Base-by-base conservation (phyloP, 768 basidiomycete genomes). In the Tulasnella sp. region DNA sequence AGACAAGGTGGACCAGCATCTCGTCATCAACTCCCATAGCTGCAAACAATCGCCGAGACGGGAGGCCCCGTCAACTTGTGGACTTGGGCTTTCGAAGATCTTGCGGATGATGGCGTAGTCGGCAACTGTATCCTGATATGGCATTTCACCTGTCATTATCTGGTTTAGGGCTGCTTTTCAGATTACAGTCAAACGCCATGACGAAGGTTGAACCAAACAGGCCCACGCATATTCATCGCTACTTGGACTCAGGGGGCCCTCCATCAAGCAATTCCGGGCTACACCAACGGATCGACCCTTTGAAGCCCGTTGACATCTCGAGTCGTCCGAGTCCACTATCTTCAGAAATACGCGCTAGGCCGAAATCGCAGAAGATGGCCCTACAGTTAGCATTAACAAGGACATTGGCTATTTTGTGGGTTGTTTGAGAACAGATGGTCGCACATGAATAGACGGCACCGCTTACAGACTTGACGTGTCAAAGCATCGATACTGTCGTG, bases 211-310 rank as follows among this genome's bases (percentile, higher is more conserved):
- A 1, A 54, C 71, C 3, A 54, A n/a, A 15, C 38, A 52, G 7
- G 71, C 71, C 71, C 71, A 72, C 3, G 71, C 71, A 11, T 42
- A 72, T 6, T 49, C 29, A 29, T 72, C 71, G 19, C 71, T 72
- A 4, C 17, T 39, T 14, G 45, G n/a, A 42, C 19, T 72, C n/a
- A 39, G 22, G 9, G 71, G 49, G 19, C 1, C n/a, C 7, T n/a
- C 71, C 71, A 7, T 72, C n/a, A 8, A 72, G 22, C 3, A 72
- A 5, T 22, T 72, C 71, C 6, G 71, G 71, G 19, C 71, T 72
- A 31, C 71, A 72, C 40, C 49, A 72, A 9, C 25, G 38, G 3
- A 52, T 72, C 0, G 71, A 72, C 1, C 71, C 71, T 6, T 40
- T 52, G 71, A 52, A 72, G 0, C 71, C 42, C 19, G 31, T 39